These are phyloP conservation scores for Vanrija sp. DNA, from an alignment of 1,284 basidiomycete species.

Conservation along the genomic window DNA sequence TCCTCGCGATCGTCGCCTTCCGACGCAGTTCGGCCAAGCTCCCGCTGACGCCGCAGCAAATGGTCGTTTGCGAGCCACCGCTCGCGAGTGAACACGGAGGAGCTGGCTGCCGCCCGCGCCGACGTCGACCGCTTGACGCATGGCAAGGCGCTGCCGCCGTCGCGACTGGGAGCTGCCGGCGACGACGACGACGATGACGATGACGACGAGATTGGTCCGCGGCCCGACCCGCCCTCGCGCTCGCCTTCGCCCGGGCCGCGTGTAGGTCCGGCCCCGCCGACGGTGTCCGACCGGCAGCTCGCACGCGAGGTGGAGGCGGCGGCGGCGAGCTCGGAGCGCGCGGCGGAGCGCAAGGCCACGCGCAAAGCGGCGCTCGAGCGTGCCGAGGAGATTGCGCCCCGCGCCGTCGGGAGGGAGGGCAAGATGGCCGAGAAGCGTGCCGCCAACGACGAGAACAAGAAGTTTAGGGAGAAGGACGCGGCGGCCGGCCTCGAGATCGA, in stretches of 20 bases:
- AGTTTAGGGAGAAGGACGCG: slow-evolving; percentile 42
- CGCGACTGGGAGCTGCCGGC: not conserved
- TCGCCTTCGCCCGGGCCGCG: slow-evolving; percentile 5
- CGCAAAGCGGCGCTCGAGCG: slow-evolving; percentile 22
- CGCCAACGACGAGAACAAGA: slow-evolving; percentile 41
- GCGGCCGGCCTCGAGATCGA: slow-evolving; percentile 43
- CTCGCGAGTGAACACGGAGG: slow-evolving; percentile 24
- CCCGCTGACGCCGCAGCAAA: slow-evolving; percentile 22
- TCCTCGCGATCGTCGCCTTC: not conserved
- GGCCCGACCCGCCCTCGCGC: not conserved
- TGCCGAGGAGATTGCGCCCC: slow-evolving; percentile 43
- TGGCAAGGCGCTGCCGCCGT: not conserved
- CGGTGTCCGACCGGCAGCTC: slow-evolving; percentile 39
- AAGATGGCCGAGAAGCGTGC: slow-evolving; percentile 45
- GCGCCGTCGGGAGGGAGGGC: slow-evolving; percentile 38
- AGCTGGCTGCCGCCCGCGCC: slow-evolving; percentile 15
- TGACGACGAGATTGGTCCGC: slow-evolving; percentile 8
- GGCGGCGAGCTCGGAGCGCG: slow-evolving; percentile 6
- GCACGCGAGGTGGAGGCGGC: slow-evolving; percentile 33
- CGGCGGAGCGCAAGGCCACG: slow-evolving; percentile 27
- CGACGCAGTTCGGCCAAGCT: too few species aligned
- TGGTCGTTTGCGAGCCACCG: slow-evolving; percentile 38
- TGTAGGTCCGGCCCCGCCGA: slow-evolving; percentile 27
- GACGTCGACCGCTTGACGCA: slow-evolving; percentile 15
- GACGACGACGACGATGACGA: slow-evolving; percentile 4